Conservation (phyloP, 2,329 filamentous ascomycete genomes). For the Nigrospora osmanthi region DNA sequence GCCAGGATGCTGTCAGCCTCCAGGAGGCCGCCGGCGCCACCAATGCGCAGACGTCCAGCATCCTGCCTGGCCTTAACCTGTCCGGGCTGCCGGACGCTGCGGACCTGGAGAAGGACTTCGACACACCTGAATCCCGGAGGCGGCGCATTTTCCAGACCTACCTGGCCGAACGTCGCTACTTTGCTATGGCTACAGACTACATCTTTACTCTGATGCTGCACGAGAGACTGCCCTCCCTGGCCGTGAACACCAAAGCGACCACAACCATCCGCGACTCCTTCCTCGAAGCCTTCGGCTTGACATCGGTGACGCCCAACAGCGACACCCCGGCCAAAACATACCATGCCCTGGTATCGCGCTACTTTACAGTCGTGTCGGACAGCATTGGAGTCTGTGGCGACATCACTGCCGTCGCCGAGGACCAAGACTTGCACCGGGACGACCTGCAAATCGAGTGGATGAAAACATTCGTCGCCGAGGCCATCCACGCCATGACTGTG, state of each 20-base stretch:
- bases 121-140: slow-evolving; percentile 53
- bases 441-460: slow-evolving; percentile 17
- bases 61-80: slow-evolving; percentile 45
- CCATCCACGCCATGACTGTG: slow-evolving; percentile 65
- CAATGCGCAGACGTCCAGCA: slow-evolving; percentile 48
- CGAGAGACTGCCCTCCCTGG: slow-evolving; percentile 15
- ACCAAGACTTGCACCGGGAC: slow-evolving; percentile 26
- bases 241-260: slow-evolving; percentile 16
- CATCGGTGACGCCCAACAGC: slow-evolving; percentile 18
- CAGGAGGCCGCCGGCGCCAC: slow-evolving; percentile 64
- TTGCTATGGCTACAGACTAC: slow-evolving; percentile 56
- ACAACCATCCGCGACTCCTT: slow-evolving; percentile 19
- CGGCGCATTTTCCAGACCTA: slow-evolving; percentile 65
- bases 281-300: slow-evolving; percentile 21
- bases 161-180: slow-evolving; percentile 61
- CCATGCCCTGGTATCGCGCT: slow-evolving; percentile 38
- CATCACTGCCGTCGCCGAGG: slow-evolving; percentile 40
- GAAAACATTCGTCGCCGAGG: slow-evolving; percentile 46
- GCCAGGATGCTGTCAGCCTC: slow-evolving; percentile 69
- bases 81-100: slow-evolving; percentile 41
- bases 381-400: slow-evolving; percentile 43
- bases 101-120: slow-evolving; percentile 50
- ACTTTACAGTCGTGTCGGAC: slow-evolving; percentile 36
- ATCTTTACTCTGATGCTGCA: slow-evolving; percentile 42
- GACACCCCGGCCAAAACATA: slow-evolving; percentile 26